A percentile compares a stretch with the other conserved stretches of the same genome.
These are phyloP conservation scores for Sporisorium iseilematis-ciliati DNA, from an alignment of 1,284 basidiomycete genomes.

Conservation along the genomic window DNA sequence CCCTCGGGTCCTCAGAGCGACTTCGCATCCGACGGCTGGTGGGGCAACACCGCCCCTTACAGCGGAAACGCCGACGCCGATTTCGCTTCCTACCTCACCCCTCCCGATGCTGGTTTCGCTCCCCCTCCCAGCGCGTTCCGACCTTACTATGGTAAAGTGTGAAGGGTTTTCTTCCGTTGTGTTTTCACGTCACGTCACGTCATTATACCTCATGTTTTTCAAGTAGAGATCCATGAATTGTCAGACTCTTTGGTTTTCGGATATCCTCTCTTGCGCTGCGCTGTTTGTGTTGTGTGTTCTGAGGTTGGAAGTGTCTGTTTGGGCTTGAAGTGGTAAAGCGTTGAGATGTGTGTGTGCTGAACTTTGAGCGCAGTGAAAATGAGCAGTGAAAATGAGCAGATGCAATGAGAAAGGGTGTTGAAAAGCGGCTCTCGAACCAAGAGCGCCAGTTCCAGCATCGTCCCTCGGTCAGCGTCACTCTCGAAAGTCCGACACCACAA, in stretches of 20 bases:
- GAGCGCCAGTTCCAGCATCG: too few species aligned
- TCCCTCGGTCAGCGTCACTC: too few species aligned
- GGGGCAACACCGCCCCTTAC: constrained; percentile 61
- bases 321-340: too few species aligned
- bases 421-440: too few species aligned
- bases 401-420: too few species aligned
- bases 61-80: constrained; percentile 47
- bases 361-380: too few species aligned
- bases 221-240: background rate
- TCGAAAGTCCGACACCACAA: too few species aligned
- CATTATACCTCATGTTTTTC: background rate
- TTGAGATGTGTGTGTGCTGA: too few species aligned
- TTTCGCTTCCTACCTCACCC: constrained; percentile 17
- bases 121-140: constrained; percentile 31
- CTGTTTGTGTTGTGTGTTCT: too few species aligned
- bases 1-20: constrained; percentile 37
- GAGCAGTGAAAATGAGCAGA: too few species aligned
- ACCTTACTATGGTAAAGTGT: constrained; percentile 25
- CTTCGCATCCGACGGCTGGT: constrained; percentile 53
- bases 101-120: constrained; percentile 28
- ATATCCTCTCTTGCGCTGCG: background rate
- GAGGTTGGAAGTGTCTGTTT: too few species aligned
- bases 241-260: background rate
- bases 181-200: constrained; percentile 6
- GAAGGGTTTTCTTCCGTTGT: background rate